Evolutionary conservation across 352 stramenopile species (phyloP).

Genomic region (Thraustochytrium striatum): DNA sequence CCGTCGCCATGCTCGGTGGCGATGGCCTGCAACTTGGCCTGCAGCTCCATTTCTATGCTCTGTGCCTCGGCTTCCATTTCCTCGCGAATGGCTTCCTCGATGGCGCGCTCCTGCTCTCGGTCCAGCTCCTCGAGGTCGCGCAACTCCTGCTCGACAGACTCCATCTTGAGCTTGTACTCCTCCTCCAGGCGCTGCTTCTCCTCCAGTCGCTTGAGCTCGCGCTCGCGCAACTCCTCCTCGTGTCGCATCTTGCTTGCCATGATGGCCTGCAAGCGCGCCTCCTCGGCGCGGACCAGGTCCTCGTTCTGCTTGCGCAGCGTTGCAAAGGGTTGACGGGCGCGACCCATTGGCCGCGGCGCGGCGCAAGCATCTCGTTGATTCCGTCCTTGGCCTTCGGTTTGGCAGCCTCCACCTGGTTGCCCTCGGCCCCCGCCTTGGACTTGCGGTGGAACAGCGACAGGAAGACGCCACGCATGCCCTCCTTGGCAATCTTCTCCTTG

Average conservation of each 20-base stretch:
- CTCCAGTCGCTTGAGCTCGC: slow-evolving; percentile 27
- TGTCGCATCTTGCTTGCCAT: slow-evolving; percentile 20
- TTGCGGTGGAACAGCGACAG: not conserved
- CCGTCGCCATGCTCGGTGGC: no score
- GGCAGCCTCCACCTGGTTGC: not conserved
- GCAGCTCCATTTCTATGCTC: no score
- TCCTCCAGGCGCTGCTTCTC: slow-evolving; percentile 21
- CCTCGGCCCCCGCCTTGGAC: not conserved
- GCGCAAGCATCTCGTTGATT: not conserved
- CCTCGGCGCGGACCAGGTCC: slow-evolving; percentile 26
- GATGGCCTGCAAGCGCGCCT: slow-evolving; percentile 31
- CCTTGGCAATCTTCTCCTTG: not conserved
- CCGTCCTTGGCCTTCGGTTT: not conserved
- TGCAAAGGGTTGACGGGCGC: slow-evolving; percentile 32
- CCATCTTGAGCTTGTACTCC: slow-evolving; percentile 38
- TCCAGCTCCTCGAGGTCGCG: slow-evolving; percentile 25
- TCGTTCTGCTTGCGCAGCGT: slow-evolving; percentile 22
- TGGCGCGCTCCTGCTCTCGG: not conserved
- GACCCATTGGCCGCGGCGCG: slow-evolving; percentile 26
- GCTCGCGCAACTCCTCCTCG: slow-evolving; percentile 39
- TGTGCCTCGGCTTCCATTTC: no score
- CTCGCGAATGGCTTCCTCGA: not conserved
- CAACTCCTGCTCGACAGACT: slow-evolving; percentile 6
- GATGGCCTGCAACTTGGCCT: no score
- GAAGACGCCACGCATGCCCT: slow-evolving; percentile 12